phyloP scores from a whole-genome alignment of 495 filamentous ascomycete species.

The Aspergillus homomorphus region DNA sequence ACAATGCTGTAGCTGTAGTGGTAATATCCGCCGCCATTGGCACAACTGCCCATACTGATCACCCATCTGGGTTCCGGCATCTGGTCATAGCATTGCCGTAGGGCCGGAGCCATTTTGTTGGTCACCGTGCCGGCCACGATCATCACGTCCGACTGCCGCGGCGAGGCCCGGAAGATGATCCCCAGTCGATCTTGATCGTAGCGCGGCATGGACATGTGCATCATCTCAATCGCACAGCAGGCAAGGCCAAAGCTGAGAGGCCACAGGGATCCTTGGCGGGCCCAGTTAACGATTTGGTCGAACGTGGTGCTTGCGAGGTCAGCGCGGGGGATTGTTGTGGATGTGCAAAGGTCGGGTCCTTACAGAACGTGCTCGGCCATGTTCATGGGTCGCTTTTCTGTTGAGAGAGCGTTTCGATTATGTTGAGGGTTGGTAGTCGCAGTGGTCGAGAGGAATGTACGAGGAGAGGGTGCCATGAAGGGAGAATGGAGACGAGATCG shows the following conservation, averaged over 20 bases:
- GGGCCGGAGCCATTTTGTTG: conserved; percentile 93
- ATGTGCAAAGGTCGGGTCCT: neutral
- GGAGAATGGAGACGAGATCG: neutral
- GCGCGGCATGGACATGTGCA: conserved; percentile 88
- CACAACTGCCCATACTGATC: conserved; percentile 86
- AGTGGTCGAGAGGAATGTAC: neutral
- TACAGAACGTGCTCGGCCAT: conserved; percentile 7
- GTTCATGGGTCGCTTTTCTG: neutral
- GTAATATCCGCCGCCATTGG: conserved; percentile 92
- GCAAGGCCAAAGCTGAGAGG: conserved; percentile 91
- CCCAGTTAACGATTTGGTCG: conserved; percentile 12
- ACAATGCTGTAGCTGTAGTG: conserved; percentile 90
- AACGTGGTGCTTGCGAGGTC: conserved; percentile 7
- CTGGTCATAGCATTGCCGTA: conserved; percentile 90
- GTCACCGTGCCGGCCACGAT: conserved; percentile 89
- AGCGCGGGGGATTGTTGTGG: neutral
- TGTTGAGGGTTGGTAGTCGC: neutral
- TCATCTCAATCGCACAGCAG: conserved; percentile 94
- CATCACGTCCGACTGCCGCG: conserved; percentile 91
- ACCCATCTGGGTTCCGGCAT: conserved; percentile 95
- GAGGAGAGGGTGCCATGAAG: neutral
- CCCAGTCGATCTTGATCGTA: conserved; percentile 92
- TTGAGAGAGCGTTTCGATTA: neutral
- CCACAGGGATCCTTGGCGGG: conserved; percentile 78
- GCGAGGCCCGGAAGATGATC: conserved; percentile 92